These are phyloP conservation scores for Candida sp. DNA, from an alignment of 1,139 yeast genomes.

Conservation along the genomic window DNA sequence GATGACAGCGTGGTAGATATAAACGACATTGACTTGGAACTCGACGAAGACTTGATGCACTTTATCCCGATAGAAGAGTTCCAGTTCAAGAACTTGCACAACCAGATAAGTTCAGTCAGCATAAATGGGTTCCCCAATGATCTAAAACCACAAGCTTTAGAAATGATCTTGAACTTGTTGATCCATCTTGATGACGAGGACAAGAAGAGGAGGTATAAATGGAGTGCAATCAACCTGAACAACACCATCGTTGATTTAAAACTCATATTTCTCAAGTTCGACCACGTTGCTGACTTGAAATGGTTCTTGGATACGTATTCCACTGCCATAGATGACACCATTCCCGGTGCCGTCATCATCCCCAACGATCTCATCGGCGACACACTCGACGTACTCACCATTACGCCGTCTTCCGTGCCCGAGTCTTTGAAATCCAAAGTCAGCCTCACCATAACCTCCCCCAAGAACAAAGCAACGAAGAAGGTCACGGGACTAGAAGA, in stretches of 20 bases:
- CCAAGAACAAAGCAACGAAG: conserved; percentile 16
- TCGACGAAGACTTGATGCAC: conserved; percentile 14
- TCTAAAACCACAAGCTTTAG: conserved; percentile 30
- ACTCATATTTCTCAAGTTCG: conserved; percentile 31
- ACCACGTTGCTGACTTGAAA: conserved; percentile 16
- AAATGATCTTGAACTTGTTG: conserved; percentile 25
- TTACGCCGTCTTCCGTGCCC: conserved; percentile 4
- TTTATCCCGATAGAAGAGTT: conserved; percentile 30
- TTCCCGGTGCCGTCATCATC: conserved; percentile 3
- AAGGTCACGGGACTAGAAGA: conserved; percentile 35
- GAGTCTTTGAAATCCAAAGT: conserved; percentile 14
- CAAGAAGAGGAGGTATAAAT: conserved; percentile 17
- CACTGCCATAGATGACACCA: not conserved
- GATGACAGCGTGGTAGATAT: not conserved
- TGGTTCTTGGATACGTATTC: conserved; percentile 15
- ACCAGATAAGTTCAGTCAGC: conserved; percentile 41
- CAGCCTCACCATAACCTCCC: conserved; percentile 21
- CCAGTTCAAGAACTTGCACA: conserved; percentile 33
- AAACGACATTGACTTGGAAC: conserved; percentile 13
- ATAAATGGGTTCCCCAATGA: conserved; percentile 36
- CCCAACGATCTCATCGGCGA: conserved; percentile 6
- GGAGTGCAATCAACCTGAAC: conserved; percentile 28
- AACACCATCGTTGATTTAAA: conserved; percentile 30
- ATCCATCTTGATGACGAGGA: conserved; percentile 6
- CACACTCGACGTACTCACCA: not conserved